Evolutionary conservation across 225 moss, liverwort and hornwort genomes (phyloP).

Genomic region (Antitrichia curtipendula): DNA sequence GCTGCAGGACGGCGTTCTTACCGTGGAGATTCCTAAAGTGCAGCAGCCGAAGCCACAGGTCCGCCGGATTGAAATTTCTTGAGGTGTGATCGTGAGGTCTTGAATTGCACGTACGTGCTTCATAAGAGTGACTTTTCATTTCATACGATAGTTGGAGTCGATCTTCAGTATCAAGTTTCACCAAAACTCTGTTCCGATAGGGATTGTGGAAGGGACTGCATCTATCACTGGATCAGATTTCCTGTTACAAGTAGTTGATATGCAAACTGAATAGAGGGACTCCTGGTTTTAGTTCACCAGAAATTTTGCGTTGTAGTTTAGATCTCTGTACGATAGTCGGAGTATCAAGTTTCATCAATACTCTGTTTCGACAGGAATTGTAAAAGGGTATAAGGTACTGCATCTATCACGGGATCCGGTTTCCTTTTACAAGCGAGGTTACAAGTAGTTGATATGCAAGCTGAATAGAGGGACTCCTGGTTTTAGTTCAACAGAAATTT

Average conservation of each 20-base stretch:
- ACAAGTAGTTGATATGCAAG: neutral
- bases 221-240: neutral
- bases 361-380: neutral
- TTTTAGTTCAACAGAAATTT: neutral
- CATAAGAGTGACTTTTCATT: neutral
- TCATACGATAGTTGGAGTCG: neutral
- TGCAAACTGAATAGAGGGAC: neutral
- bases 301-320: neutral
- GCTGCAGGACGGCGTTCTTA: neutral
- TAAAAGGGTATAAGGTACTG: neutral
- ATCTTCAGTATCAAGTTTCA: neutral
- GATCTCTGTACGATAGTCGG: neutral
- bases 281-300: neutral
- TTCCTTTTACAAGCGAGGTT: no score
- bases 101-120: neutral
- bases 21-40: neutral
- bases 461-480: neutral
- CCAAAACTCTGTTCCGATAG: neutral
- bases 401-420: neutral
- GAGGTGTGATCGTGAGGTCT: neutral
- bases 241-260: neutral
- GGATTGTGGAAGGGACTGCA: neutral
- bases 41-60: neutral
- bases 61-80: neutral
- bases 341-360: neutral